Base-by-base conservation (phyloP, 768 basidiomycete species). In the Leccinum rimulosum region DNA sequence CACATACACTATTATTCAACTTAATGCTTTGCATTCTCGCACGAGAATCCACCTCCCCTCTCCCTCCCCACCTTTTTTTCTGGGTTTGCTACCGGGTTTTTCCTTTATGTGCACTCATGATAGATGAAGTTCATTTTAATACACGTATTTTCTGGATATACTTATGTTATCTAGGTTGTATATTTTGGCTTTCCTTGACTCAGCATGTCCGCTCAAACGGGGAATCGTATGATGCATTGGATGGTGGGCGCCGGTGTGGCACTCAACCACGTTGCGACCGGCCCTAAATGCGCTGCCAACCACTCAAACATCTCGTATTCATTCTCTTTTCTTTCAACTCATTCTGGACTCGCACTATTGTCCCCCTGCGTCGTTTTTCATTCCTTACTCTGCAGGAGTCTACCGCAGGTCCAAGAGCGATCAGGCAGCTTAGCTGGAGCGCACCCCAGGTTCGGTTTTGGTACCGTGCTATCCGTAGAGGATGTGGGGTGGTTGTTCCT, bases 321-420 rank as follows among this genome's bases (percentile, higher is more conserved):
- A 0, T 8, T 35, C 8, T 35, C 7, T 0, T 59, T 56, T 52
- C 25, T 31, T 56, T 9, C 52, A 68, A 67, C 70, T 73, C 69
- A 73, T 73, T 69, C 54, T 30, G 73, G 71, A 73, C 72, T 69
- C 61, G 73, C 73, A 74, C 71, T 73, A 74, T 73, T 73, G 72
- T 73, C 72, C 72, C 68, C 73, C 69, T 73, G 73, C 66, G 59
- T 54, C 40, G 55, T 53, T 50, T 27, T 43, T 61, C 5, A 3
- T 22, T 6, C 22, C 10, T 55, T 25, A 51, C 48, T 56, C 52
- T 64, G 71, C 73, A 73, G 72, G 72, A 73, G 72, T 68, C 72
- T 73, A 73, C 72, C 69, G 72, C 69, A 62, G 57, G 72, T 73
- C 71, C 73, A 36, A 73, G 72, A 73, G 58, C 56, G 52, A 73